Conservation (phyloP, 495 filamentous ascomycete genomes). For the Rostrohypoxylon terebratum region DNA sequence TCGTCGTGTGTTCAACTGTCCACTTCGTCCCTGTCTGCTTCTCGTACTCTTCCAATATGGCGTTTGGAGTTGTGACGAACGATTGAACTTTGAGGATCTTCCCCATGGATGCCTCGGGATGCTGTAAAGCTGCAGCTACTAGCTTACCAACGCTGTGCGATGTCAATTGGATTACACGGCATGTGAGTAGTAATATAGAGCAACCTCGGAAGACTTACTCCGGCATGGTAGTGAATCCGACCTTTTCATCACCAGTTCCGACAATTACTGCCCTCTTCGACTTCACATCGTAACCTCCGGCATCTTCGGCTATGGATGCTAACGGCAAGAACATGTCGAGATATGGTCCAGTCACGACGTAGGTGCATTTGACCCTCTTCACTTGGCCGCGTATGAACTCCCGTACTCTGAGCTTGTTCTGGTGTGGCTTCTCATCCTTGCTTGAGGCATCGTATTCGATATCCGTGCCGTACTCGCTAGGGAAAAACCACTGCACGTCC, state of each 20-base stretch:
- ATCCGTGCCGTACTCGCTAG: conserved; percentile 80
- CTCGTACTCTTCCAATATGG: conserved; percentile 74
- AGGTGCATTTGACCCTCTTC: conserved; percentile 69
- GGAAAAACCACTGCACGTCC: conserved; percentile 73
- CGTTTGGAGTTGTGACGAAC: conserved; percentile 71
- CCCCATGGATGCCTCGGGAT: conserved; percentile 64
- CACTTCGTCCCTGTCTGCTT: conserved; percentile 69
- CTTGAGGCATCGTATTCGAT: conserved; percentile 73
- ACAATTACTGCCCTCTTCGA: conserved; percentile 69
- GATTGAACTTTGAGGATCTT: conserved; percentile 75
- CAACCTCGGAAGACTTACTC: conserved; percentile 64
- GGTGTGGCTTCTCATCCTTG: conserved; percentile 72
- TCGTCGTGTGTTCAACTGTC: conserved; percentile 64
- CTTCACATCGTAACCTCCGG: conserved; percentile 67
- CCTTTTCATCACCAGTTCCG: conserved; percentile 64
- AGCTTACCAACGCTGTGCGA: conserved; percentile 70
- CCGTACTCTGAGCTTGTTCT: conserved; percentile 74
- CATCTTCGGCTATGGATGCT: conserved; percentile 46
- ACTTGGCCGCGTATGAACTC: conserved; percentile 65
- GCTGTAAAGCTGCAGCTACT: conserved; percentile 68
- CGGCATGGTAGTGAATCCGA: conserved; percentile 74
- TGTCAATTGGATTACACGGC: conserved; percentile 17
- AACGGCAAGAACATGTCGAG: conserved; percentile 71
- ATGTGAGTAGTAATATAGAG: neutral
- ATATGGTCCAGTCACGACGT: conserved; percentile 78